phyloP scores from a whole-genome alignment of 2,329 filamentous ascomycete genomes.

The Neopestalotiopsis sp. region DNA sequence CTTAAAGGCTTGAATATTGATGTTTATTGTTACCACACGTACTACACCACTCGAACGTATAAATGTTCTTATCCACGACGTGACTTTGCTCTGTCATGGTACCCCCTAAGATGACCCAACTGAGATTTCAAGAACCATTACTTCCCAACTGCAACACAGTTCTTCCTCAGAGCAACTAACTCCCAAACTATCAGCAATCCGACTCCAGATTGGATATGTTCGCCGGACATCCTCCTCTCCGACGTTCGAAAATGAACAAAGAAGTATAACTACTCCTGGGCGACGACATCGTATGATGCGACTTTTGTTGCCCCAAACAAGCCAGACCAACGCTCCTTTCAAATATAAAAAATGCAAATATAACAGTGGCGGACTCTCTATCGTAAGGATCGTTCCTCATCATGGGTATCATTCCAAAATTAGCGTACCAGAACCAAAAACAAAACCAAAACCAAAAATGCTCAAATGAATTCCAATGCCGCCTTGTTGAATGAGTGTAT shows the following conservation, averaged over 20 bases:
- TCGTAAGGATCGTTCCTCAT: conserved; percentile 20
- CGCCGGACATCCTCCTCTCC: background rate
- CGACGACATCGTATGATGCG: background rate
- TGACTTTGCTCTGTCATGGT: background rate
- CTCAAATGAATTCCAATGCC: background rate
- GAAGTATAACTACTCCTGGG: conserved; percentile 8
- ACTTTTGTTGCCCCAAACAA: background rate
- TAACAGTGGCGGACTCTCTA: conserved; percentile 15
- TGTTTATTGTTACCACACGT: background rate
- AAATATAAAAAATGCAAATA: background rate
- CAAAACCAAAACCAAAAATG: background rate
- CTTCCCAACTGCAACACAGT: background rate
- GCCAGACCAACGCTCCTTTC: background rate
- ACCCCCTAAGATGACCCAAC: background rate
- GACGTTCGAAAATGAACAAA: conserved; percentile 1
- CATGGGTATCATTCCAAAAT: conserved; percentile 19
- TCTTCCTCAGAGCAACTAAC: background rate
- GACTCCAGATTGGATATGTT: background rate
- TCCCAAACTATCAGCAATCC: background rate
- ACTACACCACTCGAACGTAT: background rate
- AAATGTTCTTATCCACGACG: background rate
- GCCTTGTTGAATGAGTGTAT: conserved; percentile 16
- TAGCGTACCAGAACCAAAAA: conserved; percentile 7
- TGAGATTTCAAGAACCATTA: conserved; percentile 3
- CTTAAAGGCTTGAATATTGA: background rate